These are phyloP conservation scores for Pythium plurisporium DNA, from an alignment of 352 stramenopile species.

Conservation along the genomic window DNA sequence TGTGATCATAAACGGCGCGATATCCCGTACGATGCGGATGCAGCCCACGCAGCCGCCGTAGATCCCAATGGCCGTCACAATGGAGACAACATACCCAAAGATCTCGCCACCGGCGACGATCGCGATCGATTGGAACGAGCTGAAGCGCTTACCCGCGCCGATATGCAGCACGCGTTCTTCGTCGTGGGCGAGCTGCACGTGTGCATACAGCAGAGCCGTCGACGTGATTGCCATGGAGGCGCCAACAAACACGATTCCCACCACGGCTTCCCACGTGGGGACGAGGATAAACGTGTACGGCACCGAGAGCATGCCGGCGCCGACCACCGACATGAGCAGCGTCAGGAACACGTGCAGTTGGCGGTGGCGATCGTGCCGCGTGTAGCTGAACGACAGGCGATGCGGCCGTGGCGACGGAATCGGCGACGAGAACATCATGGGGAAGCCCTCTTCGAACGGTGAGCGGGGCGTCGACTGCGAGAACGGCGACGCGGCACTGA, in stretches of 20 bases:
- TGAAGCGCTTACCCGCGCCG: too few species aligned
- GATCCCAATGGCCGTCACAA: slow-evolving; percentile 62
- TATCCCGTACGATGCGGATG: slow-evolving; percentile 65
- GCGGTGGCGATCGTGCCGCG: slow-evolving; percentile 27
- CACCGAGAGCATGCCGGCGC: slow-evolving; percentile 63
- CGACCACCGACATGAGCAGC: slow-evolving; percentile 75
- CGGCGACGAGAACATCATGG: slow-evolving; percentile 59
- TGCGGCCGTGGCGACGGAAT: slow-evolving; percentile 50
- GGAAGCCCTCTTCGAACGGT: slow-evolving; percentile 70
- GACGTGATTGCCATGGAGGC: slow-evolving; percentile 70
- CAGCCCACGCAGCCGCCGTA: slow-evolving; percentile 77
- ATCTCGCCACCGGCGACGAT: slow-evolving; percentile 45
- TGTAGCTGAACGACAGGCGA: slow-evolving; percentile 45
- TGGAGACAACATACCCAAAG: slow-evolving; percentile 47
- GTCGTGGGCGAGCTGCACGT: slow-evolving; percentile 47
- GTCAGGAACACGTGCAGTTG: slow-evolving; percentile 70
- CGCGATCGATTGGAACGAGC: slow-evolving; percentile 70
- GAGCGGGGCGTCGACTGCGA: slow-evolving; percentile 29
- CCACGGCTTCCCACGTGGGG: slow-evolving; percentile 32
- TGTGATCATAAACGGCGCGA: slow-evolving; percentile 54
- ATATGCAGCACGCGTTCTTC: slow-evolving; percentile 40
- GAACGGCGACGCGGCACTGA: not conserved
- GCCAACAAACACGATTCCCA: slow-evolving; percentile 45
- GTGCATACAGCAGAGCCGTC: slow-evolving; percentile 54
- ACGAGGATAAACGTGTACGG: slow-evolving; percentile 68